phyloP scores from a whole-genome alignment of 306 rosid genomes.

The Mimosa bimucronata region DNA sequence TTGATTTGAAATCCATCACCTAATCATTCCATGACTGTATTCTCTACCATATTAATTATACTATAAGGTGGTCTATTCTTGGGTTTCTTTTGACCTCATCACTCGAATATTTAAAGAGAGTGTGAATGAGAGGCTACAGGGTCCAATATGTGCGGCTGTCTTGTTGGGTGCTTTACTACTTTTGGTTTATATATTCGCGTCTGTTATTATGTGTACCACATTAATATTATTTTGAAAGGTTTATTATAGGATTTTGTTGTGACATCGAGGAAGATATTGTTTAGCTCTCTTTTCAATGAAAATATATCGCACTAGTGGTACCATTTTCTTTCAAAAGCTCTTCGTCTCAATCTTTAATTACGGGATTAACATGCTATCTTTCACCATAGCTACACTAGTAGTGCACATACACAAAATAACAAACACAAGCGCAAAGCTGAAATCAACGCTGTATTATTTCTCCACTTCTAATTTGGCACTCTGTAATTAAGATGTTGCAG shows the following conservation, averaged over 20 bases:
- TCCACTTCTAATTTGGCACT: background rate
- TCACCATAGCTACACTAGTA: too few species aligned
- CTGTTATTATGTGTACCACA: constrained; percentile 47
- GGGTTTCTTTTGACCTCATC: constrained; percentile 40
- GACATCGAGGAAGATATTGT: constrained; percentile 67
- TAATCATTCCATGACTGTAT: constrained; percentile 33
- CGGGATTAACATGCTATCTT: background rate
- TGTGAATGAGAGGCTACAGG: constrained; percentile 49
- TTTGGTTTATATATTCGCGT: constrained; percentile 47
- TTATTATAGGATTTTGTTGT: constrained; percentile 63
- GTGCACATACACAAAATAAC: background rate
- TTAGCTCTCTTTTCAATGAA: constrained; percentile 38
- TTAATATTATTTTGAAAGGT: constrained; percentile 37
- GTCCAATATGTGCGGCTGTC: constrained; percentile 38
- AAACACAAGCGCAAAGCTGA: background rate
- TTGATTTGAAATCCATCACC: constrained; percentile 45
- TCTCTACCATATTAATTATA: constrained; percentile 2
- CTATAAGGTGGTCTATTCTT: constrained; percentile 30
- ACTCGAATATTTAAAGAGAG: constrained; percentile 25
- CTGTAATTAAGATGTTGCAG: background rate
- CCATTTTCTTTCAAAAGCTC: background rate
- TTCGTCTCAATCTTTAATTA: background rate
- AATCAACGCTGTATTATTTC: background rate
- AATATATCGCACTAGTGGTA: background rate
- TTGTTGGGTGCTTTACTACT: background rate